These are phyloP conservation scores for Cylindrotheca closterium DNA, from an alignment of 108 stramenopile genomes.

Conservation along the genomic window DNA sequence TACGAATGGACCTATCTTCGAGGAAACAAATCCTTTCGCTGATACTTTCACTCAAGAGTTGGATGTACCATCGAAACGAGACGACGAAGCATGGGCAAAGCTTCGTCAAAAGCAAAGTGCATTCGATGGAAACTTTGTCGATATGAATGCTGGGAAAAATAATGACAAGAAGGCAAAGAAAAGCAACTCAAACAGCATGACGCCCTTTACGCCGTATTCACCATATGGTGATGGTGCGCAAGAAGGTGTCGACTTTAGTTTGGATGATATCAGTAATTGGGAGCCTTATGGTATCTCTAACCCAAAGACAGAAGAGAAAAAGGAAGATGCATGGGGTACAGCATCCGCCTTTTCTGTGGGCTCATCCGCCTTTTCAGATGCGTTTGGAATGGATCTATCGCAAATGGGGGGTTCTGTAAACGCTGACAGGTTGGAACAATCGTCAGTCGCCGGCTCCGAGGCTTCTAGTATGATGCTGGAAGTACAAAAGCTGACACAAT, in stretches of 20 bases:
- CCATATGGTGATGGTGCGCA: conserved; percentile 33
- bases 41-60: conserved; percentile 44
- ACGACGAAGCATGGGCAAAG: conserved; percentile 40
- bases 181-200: background rate
- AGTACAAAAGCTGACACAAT: conserved; percentile 30
- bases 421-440: background rate
- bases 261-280: conserved; percentile 5
- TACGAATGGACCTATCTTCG: conserved; percentile 3
- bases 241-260: background rate
- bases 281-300: conserved; percentile 19
- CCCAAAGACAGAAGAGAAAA: conserved; percentile 20
- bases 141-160: background rate
- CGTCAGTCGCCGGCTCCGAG: background rate
- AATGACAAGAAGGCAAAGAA: background rate
- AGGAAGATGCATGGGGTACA: conserved; percentile 20
- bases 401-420: too few relatives aligned
- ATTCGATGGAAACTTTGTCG: background rate
- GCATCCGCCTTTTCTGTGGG: conserved; percentile 1
- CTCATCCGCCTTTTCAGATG: background rate
- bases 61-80: conserved; percentile 30
- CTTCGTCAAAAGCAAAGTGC: conserved; percentile 9
- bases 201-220: conserved; percentile 13
- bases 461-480: background rate
- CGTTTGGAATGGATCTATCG: background rate
- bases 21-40: background rate